A percentile compares a stretch with the other conserved stretches of the same genome.
Evolutionary conservation across 2,329 filamentous ascomycete genomes (phyloP).

Genomic region (Pestalotiopsis fici): DNA sequence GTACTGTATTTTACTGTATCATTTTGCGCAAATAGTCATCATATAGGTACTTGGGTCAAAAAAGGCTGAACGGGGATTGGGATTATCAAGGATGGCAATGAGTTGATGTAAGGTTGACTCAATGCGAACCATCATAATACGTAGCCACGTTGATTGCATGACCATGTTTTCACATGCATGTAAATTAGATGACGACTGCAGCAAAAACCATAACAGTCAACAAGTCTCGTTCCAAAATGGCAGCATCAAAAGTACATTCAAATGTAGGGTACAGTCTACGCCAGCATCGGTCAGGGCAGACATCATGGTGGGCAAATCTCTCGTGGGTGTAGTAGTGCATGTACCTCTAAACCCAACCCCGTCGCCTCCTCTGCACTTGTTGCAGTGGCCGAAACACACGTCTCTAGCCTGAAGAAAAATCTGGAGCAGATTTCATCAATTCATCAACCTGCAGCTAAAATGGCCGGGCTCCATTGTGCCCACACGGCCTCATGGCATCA

Average conservation of each 20-base stretch:
- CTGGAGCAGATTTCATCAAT: neutral
- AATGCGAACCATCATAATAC: neutral
- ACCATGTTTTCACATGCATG: neutral
- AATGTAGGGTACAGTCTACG: neutral
- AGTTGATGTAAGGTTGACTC: neutral
- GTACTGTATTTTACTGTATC: neutral
- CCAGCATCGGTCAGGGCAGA: neutral
- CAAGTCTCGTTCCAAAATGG: neutral
- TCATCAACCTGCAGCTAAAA: neutral
- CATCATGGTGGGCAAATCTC: neutral
- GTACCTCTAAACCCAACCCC: neutral
- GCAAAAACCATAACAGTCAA: neutral
- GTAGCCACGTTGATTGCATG: neutral
- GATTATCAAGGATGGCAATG: too few species aligned
- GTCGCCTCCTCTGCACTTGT: neutral
- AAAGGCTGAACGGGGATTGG: neutral
- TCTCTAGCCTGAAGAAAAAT: neutral
- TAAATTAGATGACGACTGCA: neutral
- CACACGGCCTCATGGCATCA: neutral
- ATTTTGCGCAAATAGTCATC: neutral
- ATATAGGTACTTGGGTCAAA: neutral
- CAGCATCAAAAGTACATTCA: neutral
- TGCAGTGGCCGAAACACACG: conserved; percentile 7
- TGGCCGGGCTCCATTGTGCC: neutral
- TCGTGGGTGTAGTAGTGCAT: neutral